These are phyloP conservation scores for Croton setiger DNA, from an alignment of 441 rosid genomes.

Conservation along the genomic window DNA sequence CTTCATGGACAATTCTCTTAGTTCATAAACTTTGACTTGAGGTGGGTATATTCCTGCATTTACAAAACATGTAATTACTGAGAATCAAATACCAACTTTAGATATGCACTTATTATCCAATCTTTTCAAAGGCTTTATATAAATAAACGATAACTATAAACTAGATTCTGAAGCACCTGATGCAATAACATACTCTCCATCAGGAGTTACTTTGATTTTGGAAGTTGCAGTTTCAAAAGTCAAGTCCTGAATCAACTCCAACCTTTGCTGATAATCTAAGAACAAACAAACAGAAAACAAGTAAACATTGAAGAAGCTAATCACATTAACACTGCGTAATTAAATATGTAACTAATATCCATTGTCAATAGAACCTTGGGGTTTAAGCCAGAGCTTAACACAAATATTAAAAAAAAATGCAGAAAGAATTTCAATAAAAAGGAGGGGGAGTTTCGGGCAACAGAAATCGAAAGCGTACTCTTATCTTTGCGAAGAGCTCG, in stretches of 20 bases:
- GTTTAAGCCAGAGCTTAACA: conserved; percentile 1
- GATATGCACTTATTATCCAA: not conserved
- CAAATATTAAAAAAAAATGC: not conserved
- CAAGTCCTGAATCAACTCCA: conserved; percentile 71
- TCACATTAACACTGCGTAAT: not conserved
- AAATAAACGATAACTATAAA: conserved; percentile 3
- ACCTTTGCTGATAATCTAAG: conserved; percentile 39
- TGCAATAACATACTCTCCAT: conserved; percentile 75
- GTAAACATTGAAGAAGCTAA: not conserved
- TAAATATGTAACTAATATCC: too few species aligned
- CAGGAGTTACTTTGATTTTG: conserved; percentile 71
- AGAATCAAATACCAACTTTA: not conserved
- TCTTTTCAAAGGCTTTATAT: not conserved
- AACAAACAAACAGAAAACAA: not conserved
- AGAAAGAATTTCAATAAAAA: not conserved
- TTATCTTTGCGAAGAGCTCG: conserved; percentile 70
- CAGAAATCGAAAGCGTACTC: conserved; percentile 27
- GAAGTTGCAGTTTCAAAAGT: conserved; percentile 78
- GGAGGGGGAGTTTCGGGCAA: too few species aligned
- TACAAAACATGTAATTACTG: not conserved
- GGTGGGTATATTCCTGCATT: conserved; percentile 81
- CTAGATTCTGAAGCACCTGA: conserved; percentile 45
- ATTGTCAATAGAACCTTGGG: not conserved
- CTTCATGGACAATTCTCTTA: conserved; percentile 67
- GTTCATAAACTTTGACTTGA: conserved; percentile 83